These are phyloP conservation scores for Quercus suber DNA, from an alignment of 306 rosid species.

Conservation along the genomic window DNA sequence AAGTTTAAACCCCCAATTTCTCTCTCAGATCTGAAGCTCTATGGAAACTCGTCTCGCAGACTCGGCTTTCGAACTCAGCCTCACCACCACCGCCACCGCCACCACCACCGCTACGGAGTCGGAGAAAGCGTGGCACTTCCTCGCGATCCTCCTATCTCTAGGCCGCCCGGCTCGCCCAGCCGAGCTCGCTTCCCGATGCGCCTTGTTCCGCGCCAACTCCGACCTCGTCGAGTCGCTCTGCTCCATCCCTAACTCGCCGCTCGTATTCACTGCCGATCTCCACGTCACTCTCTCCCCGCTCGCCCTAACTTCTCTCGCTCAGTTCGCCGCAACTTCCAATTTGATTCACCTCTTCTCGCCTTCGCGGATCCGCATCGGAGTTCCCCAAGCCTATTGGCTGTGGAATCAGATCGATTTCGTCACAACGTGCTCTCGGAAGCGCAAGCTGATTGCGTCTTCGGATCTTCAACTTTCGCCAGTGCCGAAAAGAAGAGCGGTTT, in stretches of 20 bases:
- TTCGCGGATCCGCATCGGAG: neutral
- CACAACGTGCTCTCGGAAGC: conserved; percentile 27
- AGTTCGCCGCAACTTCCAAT: conserved; percentile 2
- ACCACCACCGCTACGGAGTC: neutral
- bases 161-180: conserved; percentile 30
- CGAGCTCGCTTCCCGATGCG: conserved; percentile 42
- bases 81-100: neutral
- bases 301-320: conserved; percentile 20
- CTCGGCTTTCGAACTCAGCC: neutral
- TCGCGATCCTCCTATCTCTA: conserved; percentile 30
- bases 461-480: conserved; percentile 2
- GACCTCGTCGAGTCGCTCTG: conserved; percentile 27
- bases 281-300: conserved; percentile 28
- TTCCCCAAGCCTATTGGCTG: neutral
- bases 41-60: conserved; percentile 22
- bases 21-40: conserved; percentile 10
- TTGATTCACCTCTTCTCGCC: neutral
- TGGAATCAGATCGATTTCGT: neutral
- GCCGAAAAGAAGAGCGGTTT: conserved; percentile 15
- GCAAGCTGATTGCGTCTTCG: conserved; percentile 17
- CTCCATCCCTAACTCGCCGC: conserved; percentile 41
- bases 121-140: conserved; percentile 33
- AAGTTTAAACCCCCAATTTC: neutral
- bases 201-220: conserved; percentile 32
- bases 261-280: conserved; percentile 27